These are phyloP conservation scores for Starmerella stellata DNA, from an alignment of 805 yeast species.

Conservation along the genomic window DNA sequence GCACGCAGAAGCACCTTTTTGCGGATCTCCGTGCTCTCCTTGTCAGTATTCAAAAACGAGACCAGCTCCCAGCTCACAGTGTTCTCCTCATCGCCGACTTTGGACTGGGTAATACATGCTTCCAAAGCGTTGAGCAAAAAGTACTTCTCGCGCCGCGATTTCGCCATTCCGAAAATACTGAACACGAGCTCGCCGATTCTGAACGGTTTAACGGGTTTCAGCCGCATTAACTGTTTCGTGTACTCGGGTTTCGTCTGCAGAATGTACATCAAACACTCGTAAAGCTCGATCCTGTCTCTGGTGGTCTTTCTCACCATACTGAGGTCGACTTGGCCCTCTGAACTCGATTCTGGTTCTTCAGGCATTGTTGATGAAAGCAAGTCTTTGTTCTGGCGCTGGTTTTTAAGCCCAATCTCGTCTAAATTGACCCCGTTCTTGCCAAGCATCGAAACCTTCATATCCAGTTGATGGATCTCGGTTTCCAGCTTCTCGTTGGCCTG, in stretches of 20 bases:
- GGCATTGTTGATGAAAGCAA: too few species aligned
- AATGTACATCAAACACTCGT: constrained; percentile 62
- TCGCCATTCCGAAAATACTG: constrained; percentile 23
- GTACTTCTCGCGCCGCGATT: constrained; percentile 50
- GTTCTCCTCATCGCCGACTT: constrained; percentile 11
- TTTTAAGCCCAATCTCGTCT: constrained; percentile 35
- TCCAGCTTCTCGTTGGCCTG: constrained; percentile 53
- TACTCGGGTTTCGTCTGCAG: constrained; percentile 71
- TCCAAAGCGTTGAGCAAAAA: constrained; percentile 44
- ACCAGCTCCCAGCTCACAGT: constrained; percentile 12
- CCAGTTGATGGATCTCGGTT: constrained; percentile 53
- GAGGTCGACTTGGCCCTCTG: constrained; percentile 18
- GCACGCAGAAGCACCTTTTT: constrained; percentile 26
- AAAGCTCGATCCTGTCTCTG: constrained; percentile 38
- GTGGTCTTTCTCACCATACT: constrained; percentile 26
- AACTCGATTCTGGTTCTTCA: not conserved
- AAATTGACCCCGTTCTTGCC: constrained; percentile 63
- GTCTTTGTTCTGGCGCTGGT: constrained; percentile 12
- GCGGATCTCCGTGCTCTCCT: constrained; percentile 16
- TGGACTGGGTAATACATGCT: constrained; percentile 6
- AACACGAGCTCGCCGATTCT: constrained; percentile 21
- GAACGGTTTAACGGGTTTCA: constrained; percentile 5
- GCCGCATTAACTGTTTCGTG: constrained; percentile 34
- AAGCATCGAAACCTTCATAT: constrained; percentile 57
- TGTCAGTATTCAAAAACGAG: constrained; percentile 7